phyloP scores from a whole-genome alignment of 768 basidiomycete genomes.

The Trametes elegans region DNA sequence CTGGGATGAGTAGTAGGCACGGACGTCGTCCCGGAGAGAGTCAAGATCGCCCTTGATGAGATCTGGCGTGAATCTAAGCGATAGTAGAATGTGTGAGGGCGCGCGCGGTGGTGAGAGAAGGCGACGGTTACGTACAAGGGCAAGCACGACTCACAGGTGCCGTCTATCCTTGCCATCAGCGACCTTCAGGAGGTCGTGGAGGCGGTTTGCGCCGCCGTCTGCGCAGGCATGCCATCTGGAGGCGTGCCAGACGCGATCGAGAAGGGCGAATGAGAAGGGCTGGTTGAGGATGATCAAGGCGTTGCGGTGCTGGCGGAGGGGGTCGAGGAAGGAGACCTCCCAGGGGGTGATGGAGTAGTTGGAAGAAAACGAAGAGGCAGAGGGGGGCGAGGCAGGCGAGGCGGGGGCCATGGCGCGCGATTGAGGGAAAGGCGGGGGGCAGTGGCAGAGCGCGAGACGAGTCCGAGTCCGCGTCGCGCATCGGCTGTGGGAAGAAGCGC shows the following conservation, averaged over 20 bases:
- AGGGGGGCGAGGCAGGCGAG: background rate
- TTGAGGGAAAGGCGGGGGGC: too few species aligned
- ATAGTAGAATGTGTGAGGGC: constrained; percentile 6
- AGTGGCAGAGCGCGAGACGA: background rate
- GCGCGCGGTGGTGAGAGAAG: background rate
- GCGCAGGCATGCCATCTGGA: constrained; percentile 43
- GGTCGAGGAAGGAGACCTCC: constrained; percentile 24
- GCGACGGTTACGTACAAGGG: constrained; percentile 11
- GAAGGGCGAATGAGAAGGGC: constrained; percentile 65
- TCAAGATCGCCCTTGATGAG: constrained; percentile 94
- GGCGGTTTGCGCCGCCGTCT: constrained; percentile 58
- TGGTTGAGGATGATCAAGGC: constrained; percentile 91
- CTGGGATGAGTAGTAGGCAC: constrained; percentile 57
- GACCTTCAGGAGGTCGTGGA: constrained; percentile 51
- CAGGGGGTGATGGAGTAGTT: constrained; percentile 9
- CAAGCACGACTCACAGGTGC: constrained; percentile 21
- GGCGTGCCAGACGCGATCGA: constrained; percentile 51
- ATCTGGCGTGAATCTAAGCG: constrained; percentile 68
- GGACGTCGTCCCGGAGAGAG: constrained; percentile 77
- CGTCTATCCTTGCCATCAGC: constrained; percentile 9
- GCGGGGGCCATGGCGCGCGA: background rate
- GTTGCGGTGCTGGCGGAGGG: constrained; percentile 15
- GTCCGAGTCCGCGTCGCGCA: background rate
- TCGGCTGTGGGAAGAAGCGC: constrained; percentile 5
- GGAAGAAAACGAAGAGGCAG: constrained; percentile 1